A percentile compares a stretch with the other conserved stretches of the same genome.
phyloP scores from a whole-genome alignment of 2,329 filamentous ascomycete genomes.

The Trichophyton simii region DNA sequence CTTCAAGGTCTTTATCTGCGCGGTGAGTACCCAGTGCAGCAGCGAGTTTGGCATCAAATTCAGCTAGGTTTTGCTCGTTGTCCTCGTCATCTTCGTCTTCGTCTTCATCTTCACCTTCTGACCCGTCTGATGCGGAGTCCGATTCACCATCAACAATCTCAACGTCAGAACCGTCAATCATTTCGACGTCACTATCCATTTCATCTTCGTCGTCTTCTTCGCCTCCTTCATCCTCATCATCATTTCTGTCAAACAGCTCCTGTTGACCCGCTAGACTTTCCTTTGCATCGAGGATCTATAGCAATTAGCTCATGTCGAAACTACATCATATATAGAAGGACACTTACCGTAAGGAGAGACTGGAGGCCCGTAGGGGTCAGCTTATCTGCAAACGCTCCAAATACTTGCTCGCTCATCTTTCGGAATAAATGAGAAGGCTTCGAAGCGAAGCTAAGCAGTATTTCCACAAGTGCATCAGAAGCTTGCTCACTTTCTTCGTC shows the following conservation, averaged over 20 bases:
- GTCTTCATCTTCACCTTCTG: slow-evolving; percentile 34
- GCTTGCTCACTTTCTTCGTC: slow-evolving; percentile 37
- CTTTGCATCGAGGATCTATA: slow-evolving; percentile 58
- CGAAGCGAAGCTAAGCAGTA: slow-evolving; percentile 78
- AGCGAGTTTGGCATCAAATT: slow-evolving; percentile 48
- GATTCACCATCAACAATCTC: slow-evolving; percentile 28
- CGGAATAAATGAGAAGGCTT: slow-evolving; percentile 74
- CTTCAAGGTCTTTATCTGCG: slow-evolving; percentile 44
- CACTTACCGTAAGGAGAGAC: slow-evolving; percentile 39
- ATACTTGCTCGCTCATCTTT: slow-evolving; percentile 78
- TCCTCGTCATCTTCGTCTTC: slow-evolving; percentile 16
- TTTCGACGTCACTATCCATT: slow-evolving; percentile 20
- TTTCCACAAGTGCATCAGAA: slow-evolving; percentile 69
- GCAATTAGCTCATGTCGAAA: not conserved
- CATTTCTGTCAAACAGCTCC: slow-evolving; percentile 65
- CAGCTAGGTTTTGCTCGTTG: slow-evolving; percentile 14
- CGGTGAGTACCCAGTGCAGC: slow-evolving; percentile 61
- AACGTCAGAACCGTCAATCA: slow-evolving; percentile 20
- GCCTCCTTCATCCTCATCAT: slow-evolving; percentile 25
- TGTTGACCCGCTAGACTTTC: slow-evolving; percentile 76
- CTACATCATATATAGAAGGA: not conserved
- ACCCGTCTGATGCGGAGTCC: slow-evolving; percentile 47
- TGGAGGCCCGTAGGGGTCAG: slow-evolving; percentile 62
- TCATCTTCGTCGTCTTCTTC: not conserved
- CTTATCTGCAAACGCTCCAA: slow-evolving; percentile 64